Percentiles rank a stretch among this genome's conserved stretches.
Conservation (phyloP, 2,329 filamentous ascomycete species). For the Penicillium concentricum region DNA sequence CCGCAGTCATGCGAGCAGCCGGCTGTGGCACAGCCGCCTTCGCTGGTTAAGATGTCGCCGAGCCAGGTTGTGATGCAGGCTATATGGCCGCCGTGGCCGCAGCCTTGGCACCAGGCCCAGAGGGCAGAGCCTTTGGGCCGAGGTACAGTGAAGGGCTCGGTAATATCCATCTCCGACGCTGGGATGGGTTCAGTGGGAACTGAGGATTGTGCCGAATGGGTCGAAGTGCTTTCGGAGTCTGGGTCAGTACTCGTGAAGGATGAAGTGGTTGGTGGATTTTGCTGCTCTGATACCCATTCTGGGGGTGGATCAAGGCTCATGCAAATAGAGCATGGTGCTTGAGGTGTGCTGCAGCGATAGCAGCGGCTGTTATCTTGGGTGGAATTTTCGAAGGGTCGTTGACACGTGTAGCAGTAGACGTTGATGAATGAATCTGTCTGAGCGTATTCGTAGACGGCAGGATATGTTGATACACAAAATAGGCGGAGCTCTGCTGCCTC, state of each 20-base stretch:
- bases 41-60: conserved; percentile 46
- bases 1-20: conserved; percentile 62
- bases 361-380: conserved; percentile 50
- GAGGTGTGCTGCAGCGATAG: conserved; percentile 48
- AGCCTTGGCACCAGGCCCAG: conserved; percentile 60
- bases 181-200: conserved; percentile 34
- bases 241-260: conserved; percentile 12
- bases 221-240: conserved; percentile 31
- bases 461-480: conserved; percentile 55
- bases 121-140: conserved; percentile 40
- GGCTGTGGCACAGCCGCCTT: conserved; percentile 58
- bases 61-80: conserved; percentile 60
- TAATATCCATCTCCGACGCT: conserved; percentile 24
- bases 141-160: conserved; percentile 27
- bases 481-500: conserved; percentile 57
- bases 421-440: conserved; percentile 55
- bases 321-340: conserved; percentile 44
- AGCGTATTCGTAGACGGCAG: conserved; percentile 57
- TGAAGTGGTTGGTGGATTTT: conserved; percentile 9
- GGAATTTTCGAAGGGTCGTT: conserved; percentile 55
- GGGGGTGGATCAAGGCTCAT: conserved; percentile 42
- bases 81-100: conserved; percentile 60
- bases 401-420: conserved; percentile 57
- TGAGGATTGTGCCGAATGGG: conserved; percentile 47
- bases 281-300: conserved; percentile 39